Evolutionary conservation across 2,329 filamentous ascomycete species (phyloP).

Genomic region (Apiospora saccharicola): DNA sequence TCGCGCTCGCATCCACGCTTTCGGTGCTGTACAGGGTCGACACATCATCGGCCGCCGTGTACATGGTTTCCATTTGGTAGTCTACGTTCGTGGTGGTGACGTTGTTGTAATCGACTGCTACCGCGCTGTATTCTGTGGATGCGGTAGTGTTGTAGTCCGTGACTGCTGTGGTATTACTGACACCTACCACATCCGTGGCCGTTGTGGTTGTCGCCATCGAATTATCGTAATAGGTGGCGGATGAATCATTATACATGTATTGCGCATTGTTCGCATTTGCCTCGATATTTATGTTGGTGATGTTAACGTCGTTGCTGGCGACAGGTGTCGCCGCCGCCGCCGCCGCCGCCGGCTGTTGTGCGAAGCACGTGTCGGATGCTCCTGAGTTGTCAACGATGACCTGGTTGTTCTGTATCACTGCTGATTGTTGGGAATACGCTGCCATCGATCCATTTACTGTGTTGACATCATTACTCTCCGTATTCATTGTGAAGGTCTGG

Average conservation of each 20-base stretch:
- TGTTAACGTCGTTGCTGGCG: not conserved
- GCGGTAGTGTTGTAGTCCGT: not conserved
- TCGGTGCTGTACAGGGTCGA: not conserved
- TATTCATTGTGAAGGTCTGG: not conserved
- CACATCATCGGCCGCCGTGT: not conserved
- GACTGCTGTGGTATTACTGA: not conserved
- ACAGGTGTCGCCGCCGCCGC: not conserved
- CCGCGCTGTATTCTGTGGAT: not conserved
- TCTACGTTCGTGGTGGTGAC: not conserved
- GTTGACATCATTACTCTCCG: not conserved
- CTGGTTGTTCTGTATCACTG: not conserved
- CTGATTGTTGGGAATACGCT: not conserved
- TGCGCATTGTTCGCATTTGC: not conserved
- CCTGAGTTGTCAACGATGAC: not conserved
- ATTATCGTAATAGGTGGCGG: not conserved
- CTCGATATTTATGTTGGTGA: slow-evolving; percentile 2
- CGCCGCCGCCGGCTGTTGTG: not conserved
- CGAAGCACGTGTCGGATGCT: not conserved
- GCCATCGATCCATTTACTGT: not conserved
- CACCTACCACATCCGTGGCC: not conserved
- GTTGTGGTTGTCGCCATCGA: not conserved
- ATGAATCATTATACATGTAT: not conserved
- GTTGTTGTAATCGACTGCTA: not conserved
- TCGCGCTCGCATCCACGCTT: not conserved
- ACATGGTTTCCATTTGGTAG: not conserved